Evolutionary conservation across 805 yeast species (phyloP).

Genomic region (Clavispora vitiphila): DNA sequence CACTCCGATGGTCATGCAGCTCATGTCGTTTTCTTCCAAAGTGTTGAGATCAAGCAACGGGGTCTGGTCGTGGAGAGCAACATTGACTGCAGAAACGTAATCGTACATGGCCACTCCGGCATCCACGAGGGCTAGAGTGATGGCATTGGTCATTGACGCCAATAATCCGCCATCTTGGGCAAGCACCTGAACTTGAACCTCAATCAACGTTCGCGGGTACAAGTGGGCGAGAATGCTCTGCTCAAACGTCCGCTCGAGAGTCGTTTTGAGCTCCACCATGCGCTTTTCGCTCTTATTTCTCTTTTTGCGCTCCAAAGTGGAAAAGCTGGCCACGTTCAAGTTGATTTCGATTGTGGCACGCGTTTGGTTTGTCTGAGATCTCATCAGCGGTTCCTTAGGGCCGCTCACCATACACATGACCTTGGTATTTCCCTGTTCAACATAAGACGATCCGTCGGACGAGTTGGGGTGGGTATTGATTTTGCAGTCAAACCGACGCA

Average conservation of each 20-base stretch:
- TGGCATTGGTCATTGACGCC: slow-evolving; percentile 75
- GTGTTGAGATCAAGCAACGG: slow-evolving; percentile 80
- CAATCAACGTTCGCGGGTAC: slow-evolving; percentile 81
- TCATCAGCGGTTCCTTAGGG: slow-evolving; percentile 73
- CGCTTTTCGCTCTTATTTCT: slow-evolving; percentile 65
- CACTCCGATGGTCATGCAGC: slow-evolving; percentile 76
- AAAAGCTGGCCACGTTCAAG: slow-evolving; percentile 74
- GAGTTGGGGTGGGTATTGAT: slow-evolving; percentile 85
- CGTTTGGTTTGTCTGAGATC: slow-evolving; percentile 46
- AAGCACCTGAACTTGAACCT: slow-evolving; percentile 68
- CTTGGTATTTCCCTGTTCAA: slow-evolving; percentile 89
- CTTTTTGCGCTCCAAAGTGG: slow-evolving; percentile 70
- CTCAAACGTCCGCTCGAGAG: slow-evolving; percentile 64
- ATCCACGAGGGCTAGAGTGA: slow-evolving; percentile 84
- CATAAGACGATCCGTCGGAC: slow-evolving; percentile 87
- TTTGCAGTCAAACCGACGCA: slow-evolving; percentile 73
- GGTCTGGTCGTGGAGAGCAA: slow-evolving; percentile 70
- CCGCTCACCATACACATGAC: slow-evolving; percentile 83
- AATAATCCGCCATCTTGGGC: slow-evolving; percentile 89
- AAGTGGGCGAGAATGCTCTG: slow-evolving; percentile 69
- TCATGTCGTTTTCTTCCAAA: slow-evolving; percentile 79
- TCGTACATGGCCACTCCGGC: slow-evolving; percentile 95
- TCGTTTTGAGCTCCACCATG: slow-evolving; percentile 59
- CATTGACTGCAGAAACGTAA: slow-evolving; percentile 73
- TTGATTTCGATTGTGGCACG: slow-evolving; percentile 59